Conservation (phyloP, 129 eudicot species). For the Mikania micrantha region DNA sequence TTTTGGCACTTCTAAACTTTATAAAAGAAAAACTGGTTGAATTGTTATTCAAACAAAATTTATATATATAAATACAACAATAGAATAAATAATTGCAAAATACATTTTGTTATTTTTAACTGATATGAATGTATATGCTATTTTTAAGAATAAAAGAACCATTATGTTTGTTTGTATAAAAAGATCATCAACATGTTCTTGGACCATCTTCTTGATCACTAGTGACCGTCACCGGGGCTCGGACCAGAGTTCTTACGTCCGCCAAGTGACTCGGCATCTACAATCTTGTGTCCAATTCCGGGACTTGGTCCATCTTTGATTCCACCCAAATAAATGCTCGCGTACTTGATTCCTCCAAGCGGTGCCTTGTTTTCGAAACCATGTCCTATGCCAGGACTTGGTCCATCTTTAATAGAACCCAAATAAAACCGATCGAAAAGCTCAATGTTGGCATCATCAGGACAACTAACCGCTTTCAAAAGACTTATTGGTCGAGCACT, state of each 20-base stretch:
- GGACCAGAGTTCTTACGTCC: constrained; percentile 27
- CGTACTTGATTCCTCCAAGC: constrained; percentile 31
- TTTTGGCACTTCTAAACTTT: neutral
- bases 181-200: neutral
- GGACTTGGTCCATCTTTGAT: constrained; percentile 29
- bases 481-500: constrained; percentile 15
- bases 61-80: neutral
- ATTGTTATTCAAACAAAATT: neutral
- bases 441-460: neutral
- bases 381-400: constrained; percentile 28
- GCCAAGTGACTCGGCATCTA: constrained; percentile 19
- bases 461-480: constrained; percentile 10
- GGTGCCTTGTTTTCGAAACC: constrained; percentile 9
- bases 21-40: neutral
- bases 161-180: neutral
- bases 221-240: constrained; percentile 41
- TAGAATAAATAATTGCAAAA: neutral
- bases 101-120: too few species aligned
- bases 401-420: constrained; percentile 35
- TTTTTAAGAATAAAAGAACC: neutral
- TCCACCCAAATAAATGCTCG: neutral
- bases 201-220: neutral
- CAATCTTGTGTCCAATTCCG: constrained; percentile 21
- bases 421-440: constrained; percentile 5
- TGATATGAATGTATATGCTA: neutral